Conservation (phyloP, 2,329 filamentous ascomycete genomes). For the Neocucurbitaria cava region DNA sequence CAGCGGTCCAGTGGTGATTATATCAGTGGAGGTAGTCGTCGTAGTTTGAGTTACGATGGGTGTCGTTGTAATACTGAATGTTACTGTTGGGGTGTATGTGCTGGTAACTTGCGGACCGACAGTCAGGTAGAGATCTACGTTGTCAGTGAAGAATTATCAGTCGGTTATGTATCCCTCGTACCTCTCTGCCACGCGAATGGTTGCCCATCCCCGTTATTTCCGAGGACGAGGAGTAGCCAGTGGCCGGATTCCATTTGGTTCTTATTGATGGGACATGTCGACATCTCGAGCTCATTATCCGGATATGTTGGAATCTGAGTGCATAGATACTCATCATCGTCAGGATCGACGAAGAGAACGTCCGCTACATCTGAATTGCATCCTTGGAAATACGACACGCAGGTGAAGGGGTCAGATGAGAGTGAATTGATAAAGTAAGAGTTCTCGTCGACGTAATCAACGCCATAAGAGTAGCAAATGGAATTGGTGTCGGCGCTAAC, state of each 20-base stretch:
- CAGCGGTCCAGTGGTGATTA: constrained; percentile 35
- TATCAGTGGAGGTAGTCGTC: constrained; percentile 32
- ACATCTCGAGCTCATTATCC: constrained; percentile 47
- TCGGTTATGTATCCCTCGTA: constrained; percentile 28
- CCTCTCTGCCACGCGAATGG: constrained; percentile 56
- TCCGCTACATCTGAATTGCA: constrained; percentile 52
- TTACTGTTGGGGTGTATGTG: constrained; percentile 44
- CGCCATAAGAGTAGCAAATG: constrained; percentile 47
- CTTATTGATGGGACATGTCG: constrained; percentile 54
- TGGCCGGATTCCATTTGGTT: constrained; percentile 53
- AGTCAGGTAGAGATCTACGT: constrained; percentile 40
- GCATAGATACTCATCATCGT: constrained; percentile 51
- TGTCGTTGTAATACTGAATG: constrained; percentile 38
- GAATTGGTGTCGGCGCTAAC: constrained; percentile 30
- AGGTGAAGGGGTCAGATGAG: constrained; percentile 52
- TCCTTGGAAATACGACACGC: constrained; percentile 53
- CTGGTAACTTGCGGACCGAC: constrained; percentile 41
- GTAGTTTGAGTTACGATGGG: constrained; percentile 33
- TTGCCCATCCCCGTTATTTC: constrained; percentile 54
- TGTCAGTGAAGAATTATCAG: constrained; percentile 13
- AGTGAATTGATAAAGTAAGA: constrained; percentile 56
- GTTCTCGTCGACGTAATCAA: constrained; percentile 54
- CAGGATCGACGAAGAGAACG: constrained; percentile 53
- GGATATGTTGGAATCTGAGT: constrained; percentile 50
- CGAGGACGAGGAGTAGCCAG: constrained; percentile 54